These are phyloP conservation scores for Halenospora varia DNA, from an alignment of 495 filamentous ascomycete genomes.

Conservation along the genomic window DNA sequence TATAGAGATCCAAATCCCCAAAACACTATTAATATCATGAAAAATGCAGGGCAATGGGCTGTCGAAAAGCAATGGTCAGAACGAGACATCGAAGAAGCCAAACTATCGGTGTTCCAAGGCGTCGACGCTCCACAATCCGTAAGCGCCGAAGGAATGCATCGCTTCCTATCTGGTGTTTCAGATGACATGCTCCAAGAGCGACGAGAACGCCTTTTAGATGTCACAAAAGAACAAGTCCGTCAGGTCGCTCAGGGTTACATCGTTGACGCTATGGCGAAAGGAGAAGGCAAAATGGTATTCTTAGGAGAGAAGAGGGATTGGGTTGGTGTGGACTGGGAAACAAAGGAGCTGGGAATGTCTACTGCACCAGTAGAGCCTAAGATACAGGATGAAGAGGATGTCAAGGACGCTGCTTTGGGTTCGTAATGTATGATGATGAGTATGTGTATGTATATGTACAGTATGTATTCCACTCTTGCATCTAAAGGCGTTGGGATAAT, in stretches of 20 bases:
- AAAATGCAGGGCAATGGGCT: slow-evolving; percentile 78
- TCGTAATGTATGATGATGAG: slow-evolving; percentile 10
- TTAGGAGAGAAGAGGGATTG: slow-evolving; percentile 84
- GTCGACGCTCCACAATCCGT: slow-evolving; percentile 90
- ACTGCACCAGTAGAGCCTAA: slow-evolving; percentile 20
- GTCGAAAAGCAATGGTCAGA: slow-evolving; percentile 79
- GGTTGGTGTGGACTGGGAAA: slow-evolving; percentile 51
- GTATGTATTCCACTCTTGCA: slow-evolving; percentile 22
- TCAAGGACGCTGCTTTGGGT: slow-evolving; percentile 20
- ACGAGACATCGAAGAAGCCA: slow-evolving; percentile 90
- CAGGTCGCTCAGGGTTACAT: slow-evolving; percentile 78
- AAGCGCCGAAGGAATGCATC: slow-evolving; percentile 79
- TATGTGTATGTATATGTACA: slow-evolving; percentile 16
- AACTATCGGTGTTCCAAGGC: slow-evolving; percentile 90
- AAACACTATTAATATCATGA: slow-evolving; percentile 83
- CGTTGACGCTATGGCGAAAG: slow-evolving; percentile 58
- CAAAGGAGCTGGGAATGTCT: slow-evolving; percentile 48
- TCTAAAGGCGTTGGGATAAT: slow-evolving; percentile 1
- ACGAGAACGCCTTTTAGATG: slow-evolving; percentile 83
- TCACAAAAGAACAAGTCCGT: slow-evolving; percentile 74
- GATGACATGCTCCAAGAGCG: slow-evolving; percentile 86
- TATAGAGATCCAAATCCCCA: slow-evolving; percentile 96
- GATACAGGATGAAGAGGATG: slow-evolving; percentile 16
- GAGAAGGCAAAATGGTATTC: slow-evolving; percentile 56
- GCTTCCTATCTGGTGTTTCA: slow-evolving; percentile 80